phyloP scores from a whole-genome alignment of 2,329 filamentous ascomycete genomes.

The Passalora sequoiae region DNA sequence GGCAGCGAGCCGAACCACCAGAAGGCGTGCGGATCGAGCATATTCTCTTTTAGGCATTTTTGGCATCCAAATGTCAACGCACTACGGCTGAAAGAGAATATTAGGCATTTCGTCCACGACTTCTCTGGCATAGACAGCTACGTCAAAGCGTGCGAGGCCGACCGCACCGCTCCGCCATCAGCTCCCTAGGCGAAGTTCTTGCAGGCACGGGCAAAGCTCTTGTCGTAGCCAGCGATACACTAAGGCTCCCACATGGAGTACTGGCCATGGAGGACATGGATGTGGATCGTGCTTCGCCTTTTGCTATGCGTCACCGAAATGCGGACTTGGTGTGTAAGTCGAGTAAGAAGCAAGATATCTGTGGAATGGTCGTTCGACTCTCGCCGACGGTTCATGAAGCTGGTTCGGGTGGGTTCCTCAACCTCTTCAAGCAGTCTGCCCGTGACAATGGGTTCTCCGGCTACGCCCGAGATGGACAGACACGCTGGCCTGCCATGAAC shows the following conservation, averaged over 20 bases:
- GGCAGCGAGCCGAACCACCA: no score
- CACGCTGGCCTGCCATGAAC: slow-evolving; percentile 34
- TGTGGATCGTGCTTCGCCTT: background rate
- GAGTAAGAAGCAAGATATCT: slow-evolving; percentile 31
- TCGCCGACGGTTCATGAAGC: slow-evolving; percentile 42
- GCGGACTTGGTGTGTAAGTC: slow-evolving; percentile 8
- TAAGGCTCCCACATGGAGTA: slow-evolving; percentile 6
- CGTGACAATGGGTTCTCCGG: slow-evolving; percentile 28
- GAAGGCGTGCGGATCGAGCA: no score
- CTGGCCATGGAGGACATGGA: slow-evolving; percentile 14
- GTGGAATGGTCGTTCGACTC: slow-evolving; percentile 37
- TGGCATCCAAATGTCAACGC: no score
- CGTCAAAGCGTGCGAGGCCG: slow-evolving; percentile 28
- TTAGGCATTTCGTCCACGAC: slow-evolving; percentile 31
- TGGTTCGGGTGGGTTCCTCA: background rate
- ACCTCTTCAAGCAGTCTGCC: slow-evolving; percentile 33
- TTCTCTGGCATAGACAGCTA: slow-evolving; percentile 21
- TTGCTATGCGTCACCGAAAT: slow-evolving; percentile 6
- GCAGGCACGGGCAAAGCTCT: slow-evolving; percentile 36
- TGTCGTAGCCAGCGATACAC: slow-evolving; percentile 35
- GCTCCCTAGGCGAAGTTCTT: slow-evolving; percentile 37
- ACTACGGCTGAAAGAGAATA: no score
- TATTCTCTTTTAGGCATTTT: no score
- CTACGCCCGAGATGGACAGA: slow-evolving; percentile 32
- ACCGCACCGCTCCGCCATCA: slow-evolving; percentile 36